Conservation (phyloP, 1,284 basidiomycete genomes). For the Ustanciosporium gigantosporum region DNA sequence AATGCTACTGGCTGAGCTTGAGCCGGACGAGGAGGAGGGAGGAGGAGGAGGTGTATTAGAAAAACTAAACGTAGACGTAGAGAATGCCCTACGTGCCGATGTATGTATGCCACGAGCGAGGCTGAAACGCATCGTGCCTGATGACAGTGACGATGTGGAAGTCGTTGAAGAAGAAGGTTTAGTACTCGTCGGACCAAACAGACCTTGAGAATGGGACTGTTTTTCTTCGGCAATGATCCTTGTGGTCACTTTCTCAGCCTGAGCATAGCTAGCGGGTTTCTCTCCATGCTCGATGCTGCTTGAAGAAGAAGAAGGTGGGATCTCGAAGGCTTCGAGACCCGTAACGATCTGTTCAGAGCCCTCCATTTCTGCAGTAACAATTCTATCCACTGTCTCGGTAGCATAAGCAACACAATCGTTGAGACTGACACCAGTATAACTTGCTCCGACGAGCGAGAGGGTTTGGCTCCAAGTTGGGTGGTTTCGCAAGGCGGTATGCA, state of each 20-base stretch:
- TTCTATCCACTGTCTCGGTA: constrained; percentile 24
- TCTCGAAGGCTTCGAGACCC: constrained; percentile 6
- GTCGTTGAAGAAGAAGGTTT: background rate
- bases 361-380: constrained; percentile 28
- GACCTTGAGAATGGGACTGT: no score
- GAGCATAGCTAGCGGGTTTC: background rate
- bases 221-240: no score
- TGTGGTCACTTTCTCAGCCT: no score
- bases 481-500: constrained; percentile 65
- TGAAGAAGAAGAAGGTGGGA: background rate
- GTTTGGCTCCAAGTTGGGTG: constrained; percentile 65
- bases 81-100: constrained; percentile 3
- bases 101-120: constrained; percentile 16
- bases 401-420: constrained; percentile 74
- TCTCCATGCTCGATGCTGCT: background rate
- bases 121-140: background rate
- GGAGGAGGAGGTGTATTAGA: background rate
- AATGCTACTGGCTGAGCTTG: background rate
- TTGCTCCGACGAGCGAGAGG: constrained; percentile 79
- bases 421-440: constrained; percentile 84
- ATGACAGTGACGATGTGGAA: background rate
- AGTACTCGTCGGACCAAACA: background rate
- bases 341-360: constrained; percentile 11
- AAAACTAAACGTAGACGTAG: background rate
- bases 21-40: background rate